These are phyloP conservation scores for Spizellomyces punctatus DNA, from an alignment of 192 early-diverging fungal species.

Conservation along the genomic window DNA sequence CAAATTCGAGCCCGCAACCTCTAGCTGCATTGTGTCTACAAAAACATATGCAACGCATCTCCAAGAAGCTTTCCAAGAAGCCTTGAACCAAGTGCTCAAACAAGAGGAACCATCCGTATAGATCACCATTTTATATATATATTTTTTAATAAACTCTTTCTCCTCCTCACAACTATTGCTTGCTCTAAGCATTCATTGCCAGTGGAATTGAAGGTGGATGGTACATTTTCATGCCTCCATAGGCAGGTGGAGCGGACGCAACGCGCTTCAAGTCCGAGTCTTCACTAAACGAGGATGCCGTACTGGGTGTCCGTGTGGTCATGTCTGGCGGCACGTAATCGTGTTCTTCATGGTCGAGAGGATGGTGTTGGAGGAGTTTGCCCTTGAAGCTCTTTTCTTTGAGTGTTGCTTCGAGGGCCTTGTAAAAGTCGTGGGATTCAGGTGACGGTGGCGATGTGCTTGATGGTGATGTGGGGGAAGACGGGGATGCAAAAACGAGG, in stretches of 20 bases:
- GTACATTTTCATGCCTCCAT: constrained; percentile 8
- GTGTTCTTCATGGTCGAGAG: too few relatives aligned
- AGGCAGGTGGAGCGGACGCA: not conserved
- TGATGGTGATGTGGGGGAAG: not conserved
- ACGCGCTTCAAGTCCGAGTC: not conserved
- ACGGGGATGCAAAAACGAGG: not conserved
- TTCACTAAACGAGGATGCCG: not conserved
- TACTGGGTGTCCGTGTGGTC: too few relatives aligned
- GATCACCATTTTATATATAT: too few relatives aligned
- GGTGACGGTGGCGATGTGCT: not conserved
- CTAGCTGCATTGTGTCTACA: constrained; percentile 31
- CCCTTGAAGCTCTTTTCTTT: not conserved
- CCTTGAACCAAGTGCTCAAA: not conserved
- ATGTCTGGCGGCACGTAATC: too few relatives aligned
- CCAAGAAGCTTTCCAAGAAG: constrained; percentile 31
- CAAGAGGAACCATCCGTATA: too few relatives aligned
- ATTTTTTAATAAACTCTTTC: too few relatives aligned
- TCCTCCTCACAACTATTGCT: too few relatives aligned
- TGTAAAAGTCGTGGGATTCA: not conserved
- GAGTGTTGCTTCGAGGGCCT: not conserved
- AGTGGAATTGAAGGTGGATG: not conserved
- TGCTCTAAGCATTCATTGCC: too few relatives aligned
- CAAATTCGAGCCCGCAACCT: constrained; percentile 48
- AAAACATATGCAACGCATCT: constrained; percentile 38
- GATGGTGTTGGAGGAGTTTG: too few relatives aligned